phyloP scores from a whole-genome alignment of 768 basidiomycete genomes.

The Hericium rajendrae region DNA sequence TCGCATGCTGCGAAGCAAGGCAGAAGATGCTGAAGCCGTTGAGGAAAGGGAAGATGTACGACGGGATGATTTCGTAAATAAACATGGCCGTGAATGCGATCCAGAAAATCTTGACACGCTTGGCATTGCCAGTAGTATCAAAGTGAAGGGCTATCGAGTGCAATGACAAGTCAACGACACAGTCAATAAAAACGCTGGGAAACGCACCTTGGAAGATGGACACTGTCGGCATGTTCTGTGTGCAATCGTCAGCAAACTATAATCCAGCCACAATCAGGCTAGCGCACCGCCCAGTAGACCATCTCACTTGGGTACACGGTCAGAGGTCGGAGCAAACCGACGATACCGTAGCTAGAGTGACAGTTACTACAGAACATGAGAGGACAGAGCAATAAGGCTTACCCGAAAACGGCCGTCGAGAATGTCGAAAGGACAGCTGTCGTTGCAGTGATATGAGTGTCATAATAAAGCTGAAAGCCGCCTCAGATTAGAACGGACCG shows the following conservation, averaged over 20 bases:
- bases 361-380: neutral
- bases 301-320: slow-evolving; percentile 55
- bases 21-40: slow-evolving; percentile 55
- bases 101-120: slow-evolving; percentile 47
- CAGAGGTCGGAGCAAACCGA: slow-evolving; percentile 47
- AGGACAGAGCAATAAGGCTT: slow-evolving; percentile 6
- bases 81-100: slow-evolving; percentile 42
- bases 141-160: slow-evolving; percentile 36
- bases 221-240: slow-evolving; percentile 46
- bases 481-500: neutral
- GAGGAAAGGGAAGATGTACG: slow-evolving; percentile 54
- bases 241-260: neutral
- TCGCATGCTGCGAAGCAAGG: slow-evolving; percentile 41
- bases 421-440: slow-evolving; percentile 55
- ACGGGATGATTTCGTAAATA: slow-evolving; percentile 40
- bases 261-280: neutral
- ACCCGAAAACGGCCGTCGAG: slow-evolving; percentile 58
- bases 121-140: slow-evolving; percentile 31
- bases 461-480: slow-evolving; percentile 41
- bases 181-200: neutral
- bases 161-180: slow-evolving; percentile 20
- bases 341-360: slow-evolving; percentile 45
- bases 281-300: slow-evolving; percentile 48
- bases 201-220: slow-evolving; percentile 44
- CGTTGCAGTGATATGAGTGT: slow-evolving; percentile 42